These are phyloP conservation scores for Nicotiana paniculata DNA, from an alignment of 257 asterid species.

Conservation along the genomic window DNA sequence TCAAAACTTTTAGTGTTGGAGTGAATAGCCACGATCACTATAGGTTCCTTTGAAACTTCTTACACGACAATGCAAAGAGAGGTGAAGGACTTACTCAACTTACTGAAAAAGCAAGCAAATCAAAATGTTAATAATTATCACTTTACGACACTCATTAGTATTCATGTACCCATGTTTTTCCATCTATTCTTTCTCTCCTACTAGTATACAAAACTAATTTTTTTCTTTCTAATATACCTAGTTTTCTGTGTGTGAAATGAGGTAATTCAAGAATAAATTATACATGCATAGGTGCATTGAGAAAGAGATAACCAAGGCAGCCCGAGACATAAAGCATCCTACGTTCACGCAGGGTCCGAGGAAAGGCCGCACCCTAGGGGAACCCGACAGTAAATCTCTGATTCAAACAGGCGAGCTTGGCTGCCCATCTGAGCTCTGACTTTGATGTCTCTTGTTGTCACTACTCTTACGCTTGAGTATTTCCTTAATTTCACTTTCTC, in stretches of 20 bases:
- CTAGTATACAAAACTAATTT: not conserved
- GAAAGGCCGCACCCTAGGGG: no score
- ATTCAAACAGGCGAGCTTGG: slow-evolving; percentile 18
- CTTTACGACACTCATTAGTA: not conserved
- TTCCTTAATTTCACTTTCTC: slow-evolving; percentile 69
- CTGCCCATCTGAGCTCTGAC: slow-evolving; percentile 39
- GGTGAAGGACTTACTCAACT: not conserved
- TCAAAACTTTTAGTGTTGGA: no score
- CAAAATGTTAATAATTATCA: not conserved
- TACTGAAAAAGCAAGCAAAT: not conserved
- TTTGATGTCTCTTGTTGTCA: slow-evolving; percentile 28
- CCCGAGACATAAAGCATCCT: no score
- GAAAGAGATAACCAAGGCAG: not conserved
- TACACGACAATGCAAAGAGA: not conserved
- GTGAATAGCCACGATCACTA: not conserved
- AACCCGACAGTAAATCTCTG: not conserved
- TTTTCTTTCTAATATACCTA: not conserved
- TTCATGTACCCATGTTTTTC: not conserved
- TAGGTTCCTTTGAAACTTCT: not conserved
- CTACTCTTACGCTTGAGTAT: slow-evolving; percentile 37
- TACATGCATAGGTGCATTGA: not conserved
- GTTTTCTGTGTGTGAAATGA: not conserved
- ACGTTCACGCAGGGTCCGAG: no score
- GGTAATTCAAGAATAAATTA: not conserved
- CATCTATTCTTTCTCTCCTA: not conserved